Base-by-base conservation (phyloP, 768 basidiomycete genomes). In the Mrakia blollopis region DNA sequence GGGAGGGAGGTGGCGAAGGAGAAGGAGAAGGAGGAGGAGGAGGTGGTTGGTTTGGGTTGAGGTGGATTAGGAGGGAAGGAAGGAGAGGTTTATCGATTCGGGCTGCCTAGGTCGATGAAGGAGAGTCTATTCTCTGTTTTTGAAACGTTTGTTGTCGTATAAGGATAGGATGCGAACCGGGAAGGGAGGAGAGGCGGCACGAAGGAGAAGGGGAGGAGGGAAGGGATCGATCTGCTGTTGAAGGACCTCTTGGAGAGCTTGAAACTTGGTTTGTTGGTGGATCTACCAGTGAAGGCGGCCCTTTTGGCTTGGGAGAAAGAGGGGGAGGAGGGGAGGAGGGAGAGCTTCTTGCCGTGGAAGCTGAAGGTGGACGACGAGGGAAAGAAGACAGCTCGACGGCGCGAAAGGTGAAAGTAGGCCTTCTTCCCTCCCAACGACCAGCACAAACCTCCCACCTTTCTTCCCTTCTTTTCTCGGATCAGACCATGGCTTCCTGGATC, bases 401-500 rank as follows among this genome's bases (percentile, higher is more conserved):
- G 61, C n/a, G n/a, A 62, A 62, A 62, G n/a, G 63, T 37, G 63
- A 35, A 35, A 16, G 1, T 13, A 4, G 28, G 2, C 32, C n/a
- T 28, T 10, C 18, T 16, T 39, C 63, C 32, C 63, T 47, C 39
- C 68, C 37, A 67, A 69, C 69, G 25, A 71, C 16, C 69, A 50
- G 28, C 23, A 25, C n/a, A n/a, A n/a, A n/a, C 7, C 11, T 54
- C 16, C 32, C 32, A 14, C 25, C 39, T 25, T 14, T 44, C 28
- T 62, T 30, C 32, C 35, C 16, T 52, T 21, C 35, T 57, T 73
- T 23, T 7, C n/a, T 28, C 44, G 10, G 11, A 14, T 44, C 2
- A 16, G 16, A 28, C 37, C 23, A 77, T 77, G 76, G 65, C 76
- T 3, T 77, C 72, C 7, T 73, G 71, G 76, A 61, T 77, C 16